Evolutionary conservation across 805 yeast genomes (phyloP), one percentile per base, ranked within the genome.

Genomic region (Candida saitoana): DNA sequence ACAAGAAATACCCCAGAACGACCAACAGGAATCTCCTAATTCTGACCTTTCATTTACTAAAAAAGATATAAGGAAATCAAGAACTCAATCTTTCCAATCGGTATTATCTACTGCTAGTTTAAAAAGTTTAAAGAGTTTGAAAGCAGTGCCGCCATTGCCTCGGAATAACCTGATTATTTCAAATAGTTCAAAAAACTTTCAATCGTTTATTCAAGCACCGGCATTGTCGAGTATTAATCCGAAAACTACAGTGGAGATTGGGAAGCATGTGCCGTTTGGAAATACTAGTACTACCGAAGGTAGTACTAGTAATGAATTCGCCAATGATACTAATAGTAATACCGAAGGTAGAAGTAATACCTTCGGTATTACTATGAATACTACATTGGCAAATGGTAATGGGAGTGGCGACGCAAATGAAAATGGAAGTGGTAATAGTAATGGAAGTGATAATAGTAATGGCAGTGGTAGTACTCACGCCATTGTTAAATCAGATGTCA

Each of bases 161-260:
- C 39, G 41, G 30, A 40, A 65, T 48, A 33, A 41, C 38, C 18
- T 60, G 54, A 30, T 52, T 50, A 41, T 60, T 54, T 33, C 56
- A 22, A 44, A 57, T 61, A 44, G 50, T 34, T 35, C 56, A 33
- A 54, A 65, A 49, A 65, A 70, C 51, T 67, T 68, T 54, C 75
- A 70, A 54, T 62, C 69, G 17, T 69, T 65, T 44, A 70, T 70
- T 41, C 75, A 70, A 52, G 75, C 74, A 1, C 75, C 75, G 1
- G 74, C 68, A 3, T 53, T 70, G 35, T 64, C 69, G 31, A 57
- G 65, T 43, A 63, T 66, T 33, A 63, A 58, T 30, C 33, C 31
- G 27, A 43, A n/a, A 51, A 49, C 16, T 65, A 65, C 35, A 65
- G 48, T 60, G 4, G 66, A 60, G 38, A 70, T 70, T n/a, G 75